Percentiles rank a stretch among this genome's conserved stretches.
These are phyloP conservation scores for Neocatenulostroma microsporum DNA, from an alignment of 2,329 filamentous ascomycete genomes.

Conservation along the genomic window DNA sequence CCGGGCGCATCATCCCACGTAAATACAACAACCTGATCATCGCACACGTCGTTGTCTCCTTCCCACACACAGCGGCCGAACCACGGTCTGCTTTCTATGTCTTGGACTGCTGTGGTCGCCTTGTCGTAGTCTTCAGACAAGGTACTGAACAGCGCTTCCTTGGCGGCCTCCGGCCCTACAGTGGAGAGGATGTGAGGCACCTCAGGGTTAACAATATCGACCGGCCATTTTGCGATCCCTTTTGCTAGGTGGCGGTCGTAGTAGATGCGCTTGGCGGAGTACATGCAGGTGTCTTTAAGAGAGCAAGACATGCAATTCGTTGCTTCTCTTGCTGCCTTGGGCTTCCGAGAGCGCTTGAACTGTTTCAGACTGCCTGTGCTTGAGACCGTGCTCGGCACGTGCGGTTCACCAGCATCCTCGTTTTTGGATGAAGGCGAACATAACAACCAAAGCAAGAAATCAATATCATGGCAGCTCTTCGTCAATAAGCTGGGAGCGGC, in stretches of 20 bases:
- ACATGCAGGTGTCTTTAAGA: slow-evolving; percentile 67
- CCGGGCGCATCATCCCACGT: slow-evolving; percentile 70
- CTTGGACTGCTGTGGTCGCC: slow-evolving; percentile 40
- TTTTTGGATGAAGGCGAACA: slow-evolving; percentile 54
- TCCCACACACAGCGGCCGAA: slow-evolving; percentile 96
- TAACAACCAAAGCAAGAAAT: slow-evolving; percentile 84
- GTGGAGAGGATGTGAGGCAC: slow-evolving; percentile 65
- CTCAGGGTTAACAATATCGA: slow-evolving; percentile 83
- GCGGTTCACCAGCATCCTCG: slow-evolving; percentile 41
- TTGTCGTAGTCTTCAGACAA: slow-evolving; percentile 51
- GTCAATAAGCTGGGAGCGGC: slow-evolving; percentile 79
- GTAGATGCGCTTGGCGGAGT: slow-evolving; percentile 75
- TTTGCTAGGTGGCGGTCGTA: slow-evolving; percentile 58
- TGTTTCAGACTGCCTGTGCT: slow-evolving; percentile 71
- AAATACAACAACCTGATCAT: slow-evolving; percentile 85
- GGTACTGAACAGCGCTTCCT: slow-evolving; percentile 40
- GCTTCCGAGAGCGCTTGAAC: slow-evolving; percentile 71
- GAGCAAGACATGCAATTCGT: slow-evolving; percentile 85
- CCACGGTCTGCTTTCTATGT: slow-evolving; percentile 53
- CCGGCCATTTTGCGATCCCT: slow-evolving; percentile 66
- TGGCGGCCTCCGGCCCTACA: slow-evolving; percentile 43
- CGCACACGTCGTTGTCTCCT: slow-evolving; percentile 83
- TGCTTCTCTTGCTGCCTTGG: slow-evolving; percentile 60
- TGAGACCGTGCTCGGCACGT: slow-evolving; percentile 67
- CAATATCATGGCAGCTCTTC: slow-evolving; percentile 94